phyloP scores from a whole-genome alignment of 352 stramenopile genomes.

The Globisporangium emineosum region DNA sequence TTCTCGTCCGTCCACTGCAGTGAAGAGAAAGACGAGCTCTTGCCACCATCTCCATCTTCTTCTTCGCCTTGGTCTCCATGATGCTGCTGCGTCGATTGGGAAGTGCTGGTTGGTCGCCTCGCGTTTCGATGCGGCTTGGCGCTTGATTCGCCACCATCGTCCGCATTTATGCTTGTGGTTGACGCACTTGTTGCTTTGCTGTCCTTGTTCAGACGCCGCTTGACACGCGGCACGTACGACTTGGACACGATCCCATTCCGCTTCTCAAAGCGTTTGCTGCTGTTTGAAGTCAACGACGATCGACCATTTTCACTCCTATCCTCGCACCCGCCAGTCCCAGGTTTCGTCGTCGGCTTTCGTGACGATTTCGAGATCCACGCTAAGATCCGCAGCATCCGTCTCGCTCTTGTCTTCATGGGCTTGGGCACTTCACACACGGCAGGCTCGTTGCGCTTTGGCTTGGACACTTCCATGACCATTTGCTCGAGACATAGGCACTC shows the following conservation, averaged over 20 bases:
- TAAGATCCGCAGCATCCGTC: conserved; percentile 65
- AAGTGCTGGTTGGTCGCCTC: background rate
- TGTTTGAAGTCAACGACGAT: conserved; percentile 1
- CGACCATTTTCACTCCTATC: conserved; percentile 3
- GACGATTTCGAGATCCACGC: conserved; percentile 67
- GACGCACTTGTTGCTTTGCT: conserved; percentile 13
- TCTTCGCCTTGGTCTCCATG: background rate
- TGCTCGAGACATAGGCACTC: conserved; percentile 78
- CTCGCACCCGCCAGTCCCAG: background rate
- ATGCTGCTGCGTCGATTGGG: background rate
- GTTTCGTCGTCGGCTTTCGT: conserved; percentile 32
- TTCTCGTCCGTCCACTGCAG: conserved; percentile 55
- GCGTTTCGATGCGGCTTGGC: conserved; percentile 13
- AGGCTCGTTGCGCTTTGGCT: conserved; percentile 48
- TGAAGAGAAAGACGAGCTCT: background rate
- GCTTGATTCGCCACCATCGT: conserved; percentile 15
- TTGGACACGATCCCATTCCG: conserved; percentile 72
- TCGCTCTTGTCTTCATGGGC: conserved; percentile 51
- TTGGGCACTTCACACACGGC: conserved; percentile 59
- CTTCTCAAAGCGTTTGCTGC: conserved; percentile 18
- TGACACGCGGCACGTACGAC: conserved; percentile 28
- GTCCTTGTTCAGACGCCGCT: conserved; percentile 21
- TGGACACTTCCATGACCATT: conserved; percentile 76
- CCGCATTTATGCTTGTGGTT: background rate
- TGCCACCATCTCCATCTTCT: no score